Conservation (phyloP, 352 stramenopile species). For the Pythium guiyangense region DNA sequence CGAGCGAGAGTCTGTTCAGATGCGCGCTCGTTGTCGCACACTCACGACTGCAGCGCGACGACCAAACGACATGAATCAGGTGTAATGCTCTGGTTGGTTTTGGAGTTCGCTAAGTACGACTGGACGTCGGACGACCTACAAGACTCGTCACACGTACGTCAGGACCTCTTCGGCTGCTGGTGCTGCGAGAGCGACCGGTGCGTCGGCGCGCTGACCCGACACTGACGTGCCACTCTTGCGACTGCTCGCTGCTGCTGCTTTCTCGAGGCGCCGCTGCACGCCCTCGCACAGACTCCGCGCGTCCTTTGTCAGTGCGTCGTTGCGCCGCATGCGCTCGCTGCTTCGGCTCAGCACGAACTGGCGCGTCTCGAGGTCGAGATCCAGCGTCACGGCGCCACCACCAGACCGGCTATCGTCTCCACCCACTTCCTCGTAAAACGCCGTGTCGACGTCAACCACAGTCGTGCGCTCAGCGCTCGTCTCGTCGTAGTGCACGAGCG, state of each 20-base stretch:
- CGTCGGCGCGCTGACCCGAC: neutral
- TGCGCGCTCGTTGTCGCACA: neutral
- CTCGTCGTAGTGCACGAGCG: slow-evolving; percentile 45
- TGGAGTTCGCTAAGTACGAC: neutral
- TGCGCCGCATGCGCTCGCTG: slow-evolving; percentile 26
- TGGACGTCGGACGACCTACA: too few relatives aligned
- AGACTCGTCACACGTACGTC: neutral
- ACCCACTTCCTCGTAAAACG: slow-evolving; percentile 28
- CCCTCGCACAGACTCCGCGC: slow-evolving; percentile 45
- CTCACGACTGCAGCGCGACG: neutral
- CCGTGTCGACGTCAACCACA: slow-evolving; percentile 38
- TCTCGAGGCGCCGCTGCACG: slow-evolving; percentile 39
- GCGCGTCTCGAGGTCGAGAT: slow-evolving; percentile 41
- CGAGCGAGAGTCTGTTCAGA: too few relatives aligned
- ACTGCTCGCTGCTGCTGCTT: slow-evolving; percentile 20
- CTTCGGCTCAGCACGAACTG: slow-evolving; percentile 24
- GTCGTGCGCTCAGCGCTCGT: slow-evolving; percentile 35
- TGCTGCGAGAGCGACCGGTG: neutral
- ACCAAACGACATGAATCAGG: neutral
- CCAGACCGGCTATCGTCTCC: slow-evolving; percentile 8
- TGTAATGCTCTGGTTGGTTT: neutral
- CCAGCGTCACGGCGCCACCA: slow-evolving; percentile 28
- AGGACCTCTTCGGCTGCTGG: slow-evolving; percentile 1
- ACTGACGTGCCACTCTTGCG: slow-evolving; percentile 8
- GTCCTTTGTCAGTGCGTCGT: slow-evolving; percentile 51